Percentiles rank a stretch among this genome's conserved stretches.
These are phyloP conservation scores for Aspergillus unguis DNA, from an alignment of 2,329 filamentous ascomycete species.

Conservation along the genomic window DNA sequence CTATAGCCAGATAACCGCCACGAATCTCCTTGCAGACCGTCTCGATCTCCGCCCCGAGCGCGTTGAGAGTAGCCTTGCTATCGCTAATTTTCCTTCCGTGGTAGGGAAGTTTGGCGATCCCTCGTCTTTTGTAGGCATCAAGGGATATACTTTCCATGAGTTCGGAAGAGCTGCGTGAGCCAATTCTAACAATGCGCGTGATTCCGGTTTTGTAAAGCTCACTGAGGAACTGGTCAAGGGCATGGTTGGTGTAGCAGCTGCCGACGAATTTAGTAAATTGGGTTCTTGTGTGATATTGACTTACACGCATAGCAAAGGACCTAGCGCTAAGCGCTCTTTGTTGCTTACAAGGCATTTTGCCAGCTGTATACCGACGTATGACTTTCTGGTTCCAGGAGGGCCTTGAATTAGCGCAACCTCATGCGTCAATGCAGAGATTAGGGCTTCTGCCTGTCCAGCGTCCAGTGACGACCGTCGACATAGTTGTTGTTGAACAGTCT, in stretches of 20 bases:
- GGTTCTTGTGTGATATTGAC: neutral
- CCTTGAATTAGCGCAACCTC: conserved; percentile 25
- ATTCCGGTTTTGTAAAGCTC: conserved; percentile 4
- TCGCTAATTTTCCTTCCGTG: neutral
- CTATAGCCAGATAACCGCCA: neutral
- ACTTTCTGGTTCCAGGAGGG: conserved; percentile 26
- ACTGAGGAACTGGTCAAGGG: conserved; percentile 12
- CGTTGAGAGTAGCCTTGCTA: neutral
- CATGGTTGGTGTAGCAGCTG: conserved; percentile 13
- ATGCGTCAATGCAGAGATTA: conserved; percentile 12
- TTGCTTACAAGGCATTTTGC: neutral
- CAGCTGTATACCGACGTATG: conserved; percentile 24
- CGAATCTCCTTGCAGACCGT: neutral
- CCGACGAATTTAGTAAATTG: neutral
- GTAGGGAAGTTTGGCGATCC: neutral
- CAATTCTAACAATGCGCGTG: conserved; percentile 7
- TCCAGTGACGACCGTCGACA: conserved; percentile 1
- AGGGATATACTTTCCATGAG: neutral
- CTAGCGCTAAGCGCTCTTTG: neutral
- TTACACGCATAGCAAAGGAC: neutral
- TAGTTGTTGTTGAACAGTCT: neutral
- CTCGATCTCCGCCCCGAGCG: neutral
- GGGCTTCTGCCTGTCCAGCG: conserved; percentile 4
- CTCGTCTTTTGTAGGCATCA: neutral
- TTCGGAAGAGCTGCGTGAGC: neutral